These are phyloP conservation scores for Chaetoscypha palmicola DNA, from an alignment of 2,329 filamentous ascomycete genomes.

Conservation along the genomic window DNA sequence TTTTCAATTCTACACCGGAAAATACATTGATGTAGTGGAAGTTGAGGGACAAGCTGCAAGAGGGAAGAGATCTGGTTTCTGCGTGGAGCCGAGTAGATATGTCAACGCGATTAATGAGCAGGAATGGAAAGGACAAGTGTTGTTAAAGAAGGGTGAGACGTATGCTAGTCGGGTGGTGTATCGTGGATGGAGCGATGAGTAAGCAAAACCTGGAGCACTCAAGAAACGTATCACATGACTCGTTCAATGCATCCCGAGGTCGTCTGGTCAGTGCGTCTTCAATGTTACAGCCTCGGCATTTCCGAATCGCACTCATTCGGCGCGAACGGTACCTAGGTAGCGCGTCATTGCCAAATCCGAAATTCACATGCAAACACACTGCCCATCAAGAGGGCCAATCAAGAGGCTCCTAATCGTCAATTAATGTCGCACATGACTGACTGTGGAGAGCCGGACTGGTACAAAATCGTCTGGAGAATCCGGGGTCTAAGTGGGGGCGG, in stretches of 20 bases:
- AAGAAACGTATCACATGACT: neutral
- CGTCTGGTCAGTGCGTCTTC: too few species aligned
- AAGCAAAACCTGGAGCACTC: neutral
- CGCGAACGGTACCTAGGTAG: neutral
- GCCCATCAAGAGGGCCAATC: constrained; percentile 2
- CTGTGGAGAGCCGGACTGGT: constrained; percentile 6
- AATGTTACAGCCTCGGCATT: neutral
- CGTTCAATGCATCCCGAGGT: too few species aligned
- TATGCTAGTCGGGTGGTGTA: constrained; percentile 82
- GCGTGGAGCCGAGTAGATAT: constrained; percentile 85
- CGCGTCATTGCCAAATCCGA: neutral
- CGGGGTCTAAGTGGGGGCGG: constrained; percentile 2
- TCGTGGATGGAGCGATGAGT: constrained; percentile 65
- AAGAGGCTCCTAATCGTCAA: neutral
- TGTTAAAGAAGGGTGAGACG: constrained; percentile 76
- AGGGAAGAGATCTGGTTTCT: constrained; percentile 69
- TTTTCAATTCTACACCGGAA: constrained; percentile 95
- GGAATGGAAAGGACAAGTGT: constrained; percentile 69
- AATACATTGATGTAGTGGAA: constrained; percentile 70
- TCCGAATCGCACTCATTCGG: neutral
- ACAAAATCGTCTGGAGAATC: neutral
- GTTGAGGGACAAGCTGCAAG: constrained; percentile 56
- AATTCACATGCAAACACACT: constrained; percentile 3
- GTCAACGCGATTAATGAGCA: constrained; percentile 81
- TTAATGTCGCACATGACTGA: constrained; percentile 4